Evolutionary conservation across 2,329 filamentous ascomycete genomes (phyloP).

Genomic region (Penicillium sp.): DNA sequence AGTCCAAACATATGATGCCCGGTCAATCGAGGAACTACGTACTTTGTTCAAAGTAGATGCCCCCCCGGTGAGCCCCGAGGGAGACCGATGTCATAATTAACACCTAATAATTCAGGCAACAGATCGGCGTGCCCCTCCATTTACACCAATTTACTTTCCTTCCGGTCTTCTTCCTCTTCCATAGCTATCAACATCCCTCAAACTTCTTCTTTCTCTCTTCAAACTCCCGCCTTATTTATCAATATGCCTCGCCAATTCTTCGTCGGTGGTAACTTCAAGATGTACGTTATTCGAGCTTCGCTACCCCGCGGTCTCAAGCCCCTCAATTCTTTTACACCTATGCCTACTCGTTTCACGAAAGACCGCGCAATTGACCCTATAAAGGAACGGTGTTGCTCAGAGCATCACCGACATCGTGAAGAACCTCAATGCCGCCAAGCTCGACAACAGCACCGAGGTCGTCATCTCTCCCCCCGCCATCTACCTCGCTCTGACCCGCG

Average conservation of each 20-base stretch:
- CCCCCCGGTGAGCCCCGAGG: background rate
- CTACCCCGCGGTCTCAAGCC: conserved; percentile 26
- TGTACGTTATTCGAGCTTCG: conserved; percentile 57
- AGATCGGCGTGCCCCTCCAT: conserved; percentile 19
- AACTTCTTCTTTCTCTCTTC: conserved; percentile 10
- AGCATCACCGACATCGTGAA: conserved; percentile 88
- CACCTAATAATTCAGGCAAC: conserved; percentile 4
- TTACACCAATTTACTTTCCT: conserved; percentile 13
- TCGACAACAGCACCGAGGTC: conserved; percentile 69
- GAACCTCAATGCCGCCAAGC: conserved; percentile 79
- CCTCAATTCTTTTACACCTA: conserved; percentile 24
- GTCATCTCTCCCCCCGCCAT: conserved; percentile 88
- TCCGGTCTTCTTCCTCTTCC: conserved; percentile 9
- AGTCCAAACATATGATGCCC: background rate
- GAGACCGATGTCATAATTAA: conserved; percentile 7
- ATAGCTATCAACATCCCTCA: conserved; percentile 7
- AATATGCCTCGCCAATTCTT: conserved; percentile 95
- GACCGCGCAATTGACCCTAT: conserved; percentile 16
- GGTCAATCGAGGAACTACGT: background rate
- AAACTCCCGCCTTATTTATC: conserved; percentile 32
- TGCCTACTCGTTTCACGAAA: conserved; percentile 1
- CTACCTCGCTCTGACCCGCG: conserved; percentile 84
- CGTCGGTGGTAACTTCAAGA: conserved; percentile 99
- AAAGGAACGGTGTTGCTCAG: conserved; percentile 88
- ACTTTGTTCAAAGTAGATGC: background rate